Evolutionary conservation across 441 rosid species (phyloP).

Genomic region (California macrophylla): DNA sequence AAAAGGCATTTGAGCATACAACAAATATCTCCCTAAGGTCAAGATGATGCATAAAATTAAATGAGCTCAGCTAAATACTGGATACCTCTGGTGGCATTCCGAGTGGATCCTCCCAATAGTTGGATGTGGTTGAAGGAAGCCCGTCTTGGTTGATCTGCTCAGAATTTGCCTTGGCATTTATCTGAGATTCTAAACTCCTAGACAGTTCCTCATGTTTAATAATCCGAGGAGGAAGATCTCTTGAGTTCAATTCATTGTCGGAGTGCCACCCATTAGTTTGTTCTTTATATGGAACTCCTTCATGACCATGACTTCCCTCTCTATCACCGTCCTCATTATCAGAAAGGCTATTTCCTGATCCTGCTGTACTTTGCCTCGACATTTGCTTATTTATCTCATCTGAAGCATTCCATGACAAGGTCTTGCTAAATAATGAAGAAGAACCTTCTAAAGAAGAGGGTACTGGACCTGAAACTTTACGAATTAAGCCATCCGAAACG

Average conservation of each 20-base stretch:
- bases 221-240: slow-evolving; percentile 38
- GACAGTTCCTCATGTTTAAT: slow-evolving; percentile 38
- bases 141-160: slow-evolving; percentile 29
- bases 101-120: slow-evolving; percentile 44
- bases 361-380: slow-evolving; percentile 41
- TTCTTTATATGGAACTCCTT: slow-evolving; percentile 35
- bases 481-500: slow-evolving; percentile 77
- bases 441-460: slow-evolving; percentile 33
- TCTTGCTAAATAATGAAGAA: slow-evolving; percentile 28
- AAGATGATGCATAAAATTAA: slow-evolving; percentile 9
- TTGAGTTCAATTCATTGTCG: slow-evolving; percentile 63
- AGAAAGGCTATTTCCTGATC: slow-evolving; percentile 46
- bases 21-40: slow-evolving; percentile 1
- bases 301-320: slow-evolving; percentile 35
- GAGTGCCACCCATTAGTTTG: slow-evolving; percentile 64
- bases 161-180: slow-evolving; percentile 29
- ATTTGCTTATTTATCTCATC: slow-evolving; percentile 42
- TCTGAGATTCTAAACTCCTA: slow-evolving; percentile 26
- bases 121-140: slow-evolving; percentile 25
- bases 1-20: slow-evolving; percentile 2
- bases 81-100: slow-evolving; percentile 93
- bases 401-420: slow-evolving; percentile 46
- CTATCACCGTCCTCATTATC: slow-evolving; percentile 53
- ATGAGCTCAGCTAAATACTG: slow-evolving; percentile 13
- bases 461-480: slow-evolving; percentile 59